Percentiles rank a stretch among this genome's conserved stretches.
Evolutionary conservation across 2,329 filamentous ascomycete species (phyloP).

Genomic region (Fusarium cyanostomum): DNA sequence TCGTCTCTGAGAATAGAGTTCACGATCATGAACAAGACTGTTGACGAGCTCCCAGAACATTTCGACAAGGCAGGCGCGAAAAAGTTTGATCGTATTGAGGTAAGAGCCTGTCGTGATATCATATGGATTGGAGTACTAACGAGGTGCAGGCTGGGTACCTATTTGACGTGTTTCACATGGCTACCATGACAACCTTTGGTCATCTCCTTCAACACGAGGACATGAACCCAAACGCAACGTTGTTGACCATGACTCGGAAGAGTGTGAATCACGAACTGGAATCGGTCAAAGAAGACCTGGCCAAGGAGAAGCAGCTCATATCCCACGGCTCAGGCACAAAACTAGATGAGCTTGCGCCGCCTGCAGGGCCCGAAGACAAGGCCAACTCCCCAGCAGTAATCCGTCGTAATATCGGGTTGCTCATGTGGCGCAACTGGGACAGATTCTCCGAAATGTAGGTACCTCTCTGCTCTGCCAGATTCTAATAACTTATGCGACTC

Average conservation of each 20-base stretch:
- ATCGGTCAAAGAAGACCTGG: not conserved
- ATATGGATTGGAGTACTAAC: not conserved
- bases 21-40: not conserved
- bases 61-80: not conserved
- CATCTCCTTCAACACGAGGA: constrained; percentile 35
- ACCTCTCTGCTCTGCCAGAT: not conserved
- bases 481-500: not conserved
- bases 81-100: constrained; percentile 32
- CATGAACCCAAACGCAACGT: constrained; percentile 40
- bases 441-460: constrained; percentile 33
- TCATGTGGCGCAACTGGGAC: constrained; percentile 43
- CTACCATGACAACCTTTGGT: constrained; percentile 3
- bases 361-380: not conserved
- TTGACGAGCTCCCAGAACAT: not conserved
- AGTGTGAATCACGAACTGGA: constrained; percentile 5
- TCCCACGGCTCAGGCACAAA: not conserved
- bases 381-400: not conserved
- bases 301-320: constrained; percentile 10
- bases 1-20: constrained; percentile 1
- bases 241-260: constrained; percentile 30
- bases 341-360: constrained; percentile 36
- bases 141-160: constrained; percentile 27
- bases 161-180: constrained; percentile 25
- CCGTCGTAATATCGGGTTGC: constrained; percentile 33
- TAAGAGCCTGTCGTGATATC: not conserved